Percentiles rank a stretch among this genome's conserved stretches.
Conservation (phyloP, 306 rosid genomes). For the Quercus parvula region DNA sequence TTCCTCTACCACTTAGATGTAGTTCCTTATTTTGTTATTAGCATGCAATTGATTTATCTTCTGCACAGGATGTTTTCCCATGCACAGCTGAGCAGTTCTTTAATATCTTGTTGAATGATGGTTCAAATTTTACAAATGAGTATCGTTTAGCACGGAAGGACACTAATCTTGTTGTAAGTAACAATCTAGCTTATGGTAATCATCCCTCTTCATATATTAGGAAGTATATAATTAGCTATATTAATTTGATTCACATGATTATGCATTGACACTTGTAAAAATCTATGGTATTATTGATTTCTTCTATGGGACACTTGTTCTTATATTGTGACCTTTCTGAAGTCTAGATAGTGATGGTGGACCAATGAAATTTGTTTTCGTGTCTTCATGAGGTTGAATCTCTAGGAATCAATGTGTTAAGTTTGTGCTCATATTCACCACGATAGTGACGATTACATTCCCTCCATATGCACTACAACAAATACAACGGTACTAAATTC, state of each 20-base stretch:
- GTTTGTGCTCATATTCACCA: not conserved
- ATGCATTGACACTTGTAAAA: not conserved
- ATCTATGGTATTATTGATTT: not conserved
- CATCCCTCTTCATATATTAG: not conserved
- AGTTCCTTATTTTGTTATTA: constrained; percentile 6
- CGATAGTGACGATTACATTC: no score
- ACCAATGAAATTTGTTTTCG: not conserved
- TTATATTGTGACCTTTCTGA: not conserved
- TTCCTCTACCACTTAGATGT: constrained; percentile 11
- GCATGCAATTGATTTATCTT: constrained; percentile 30
- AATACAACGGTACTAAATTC: no score
- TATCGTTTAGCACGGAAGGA: constrained; percentile 76
- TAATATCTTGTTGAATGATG: constrained; percentile 59
- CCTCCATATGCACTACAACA: no score
- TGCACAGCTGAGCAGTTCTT: constrained; percentile 81
- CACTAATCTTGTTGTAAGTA: constrained; percentile 85
- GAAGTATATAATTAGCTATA: not conserved
- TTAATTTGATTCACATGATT: not conserved
- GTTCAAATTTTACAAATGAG: constrained; percentile 58
- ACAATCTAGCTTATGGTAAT: constrained; percentile 19
- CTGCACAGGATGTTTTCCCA: constrained; percentile 71
- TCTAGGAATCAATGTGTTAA: not conserved
- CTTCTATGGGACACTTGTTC: not conserved
- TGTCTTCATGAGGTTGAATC: not conserved
- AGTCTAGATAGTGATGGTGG: not conserved